Conservation (phyloP, 352 stramenopile genomes). For the Phytophthora citrophthora region DNA sequence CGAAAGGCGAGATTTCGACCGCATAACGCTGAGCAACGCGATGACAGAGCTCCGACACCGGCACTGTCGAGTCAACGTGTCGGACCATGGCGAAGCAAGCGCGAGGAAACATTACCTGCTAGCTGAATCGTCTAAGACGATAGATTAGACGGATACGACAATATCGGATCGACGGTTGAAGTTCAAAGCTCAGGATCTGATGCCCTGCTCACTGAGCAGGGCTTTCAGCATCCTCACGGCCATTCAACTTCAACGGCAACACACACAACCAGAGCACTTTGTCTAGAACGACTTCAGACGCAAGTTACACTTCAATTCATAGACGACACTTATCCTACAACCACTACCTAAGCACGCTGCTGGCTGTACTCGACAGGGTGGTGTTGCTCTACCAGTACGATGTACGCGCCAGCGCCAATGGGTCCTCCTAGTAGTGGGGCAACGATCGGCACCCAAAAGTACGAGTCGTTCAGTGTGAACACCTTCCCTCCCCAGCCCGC, state of each 20-base stretch:
- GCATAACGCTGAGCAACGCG: conserved; percentile 23
- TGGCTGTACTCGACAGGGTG: conserved; percentile 39
- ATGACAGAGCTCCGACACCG: conserved; percentile 9
- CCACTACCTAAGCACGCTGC: conserved; percentile 8
- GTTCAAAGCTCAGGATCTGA: too few species aligned
- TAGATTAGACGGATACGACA: too few species aligned
- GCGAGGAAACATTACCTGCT: too few species aligned
- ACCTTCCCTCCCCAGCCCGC: conserved; percentile 47
- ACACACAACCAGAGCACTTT: not conserved
- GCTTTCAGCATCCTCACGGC: not conserved
- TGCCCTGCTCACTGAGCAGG: too few species aligned
- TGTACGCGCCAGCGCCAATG: conserved; percentile 40
- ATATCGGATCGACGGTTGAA: too few species aligned
- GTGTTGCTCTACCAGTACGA: conserved; percentile 40
- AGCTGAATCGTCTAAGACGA: not conserved
- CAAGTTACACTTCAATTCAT: conserved; percentile 30
- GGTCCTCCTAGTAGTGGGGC: conserved; percentile 44
- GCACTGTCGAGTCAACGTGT: conserved; percentile 25
- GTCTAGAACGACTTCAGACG: conserved; percentile 10
- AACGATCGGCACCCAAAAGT: conserved; percentile 67
- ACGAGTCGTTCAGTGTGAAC: conserved; percentile 45
- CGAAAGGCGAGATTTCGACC: conserved; percentile 11
- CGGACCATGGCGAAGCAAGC: not conserved
- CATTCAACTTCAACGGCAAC: not conserved
- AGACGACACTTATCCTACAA: conserved; percentile 4